Evolutionary conservation across 2,329 filamentous ascomycete genomes (phyloP).

Genomic region (Aspergillus candidus): DNA sequence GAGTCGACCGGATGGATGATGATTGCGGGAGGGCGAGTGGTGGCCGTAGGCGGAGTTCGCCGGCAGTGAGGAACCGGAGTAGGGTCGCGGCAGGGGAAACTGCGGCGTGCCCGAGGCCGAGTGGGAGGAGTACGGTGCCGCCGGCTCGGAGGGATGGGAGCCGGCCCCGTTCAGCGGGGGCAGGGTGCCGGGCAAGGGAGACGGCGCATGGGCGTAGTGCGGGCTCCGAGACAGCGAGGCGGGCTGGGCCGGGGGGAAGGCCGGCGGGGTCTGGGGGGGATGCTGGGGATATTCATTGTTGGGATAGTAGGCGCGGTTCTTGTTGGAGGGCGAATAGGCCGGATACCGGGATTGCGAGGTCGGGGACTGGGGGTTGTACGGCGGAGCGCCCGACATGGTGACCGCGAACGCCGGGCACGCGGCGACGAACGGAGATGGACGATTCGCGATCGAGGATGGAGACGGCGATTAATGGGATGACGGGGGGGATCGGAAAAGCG

Average conservation of each 20-base stretch:
- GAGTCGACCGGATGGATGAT: conserved; percentile 35
- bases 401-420: conserved; percentile 26
- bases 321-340: conserved; percentile 39
- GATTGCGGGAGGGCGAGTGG: conserved; percentile 31
- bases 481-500: conserved; percentile 7
- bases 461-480: too few relatives aligned
- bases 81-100: conserved; percentile 31
- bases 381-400: conserved; percentile 41
- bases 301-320: conserved; percentile 37
- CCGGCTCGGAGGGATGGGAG: conserved; percentile 26
- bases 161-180: conserved; percentile 36
- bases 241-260: conserved; percentile 27
- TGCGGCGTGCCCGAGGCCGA: conserved; percentile 25
- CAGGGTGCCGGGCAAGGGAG: conserved; percentile 35
- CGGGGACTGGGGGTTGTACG: conserved; percentile 42
- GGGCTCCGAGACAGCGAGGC: conserved; percentile 34
- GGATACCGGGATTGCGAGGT: conserved; percentile 39
- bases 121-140: conserved; percentile 33
- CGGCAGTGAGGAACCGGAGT: conserved; percentile 29
- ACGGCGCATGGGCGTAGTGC: conserved; percentile 36
- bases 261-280: conserved; percentile 40
- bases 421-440: conserved; percentile 16
- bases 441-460: not conserved
- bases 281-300: conserved; percentile 39
- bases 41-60: conserved; percentile 34